These are phyloP conservation scores for Aspergillus haitiensis DNA, from an alignment of 495 filamentous ascomycete species.

Conservation along the genomic window DNA sequence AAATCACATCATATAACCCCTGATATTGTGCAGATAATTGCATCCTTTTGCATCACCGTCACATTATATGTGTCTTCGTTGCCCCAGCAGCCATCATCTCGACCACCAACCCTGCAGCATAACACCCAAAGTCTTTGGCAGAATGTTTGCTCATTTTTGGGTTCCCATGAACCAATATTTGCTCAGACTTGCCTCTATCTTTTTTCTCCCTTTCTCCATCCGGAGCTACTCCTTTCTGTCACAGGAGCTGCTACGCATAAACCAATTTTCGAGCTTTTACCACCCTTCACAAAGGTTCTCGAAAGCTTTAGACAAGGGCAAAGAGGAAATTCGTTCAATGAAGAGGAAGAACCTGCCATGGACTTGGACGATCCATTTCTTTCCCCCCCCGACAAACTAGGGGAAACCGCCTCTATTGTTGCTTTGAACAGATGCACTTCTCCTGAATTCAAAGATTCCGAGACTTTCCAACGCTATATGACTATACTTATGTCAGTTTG, in stretches of 20 bases:
- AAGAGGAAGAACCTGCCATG: conserved; percentile 57
- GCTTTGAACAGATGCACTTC: conserved; percentile 32
- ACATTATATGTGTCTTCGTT: conserved; percentile 38
- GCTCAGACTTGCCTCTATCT: conserved; percentile 38
- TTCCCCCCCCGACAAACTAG: conserved; percentile 49
- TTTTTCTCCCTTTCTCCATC: conserved; percentile 35
- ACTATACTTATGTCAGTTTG: conserved; percentile 41
- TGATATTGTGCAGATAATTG: conserved; percentile 49
- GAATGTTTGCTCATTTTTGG: conserved; percentile 37
- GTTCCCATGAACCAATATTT: conserved; percentile 28
- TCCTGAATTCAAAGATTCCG: conserved; percentile 31
- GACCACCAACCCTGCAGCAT: conserved; percentile 31
- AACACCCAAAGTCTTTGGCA: conserved; percentile 39
- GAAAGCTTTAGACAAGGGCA: conserved; percentile 33
- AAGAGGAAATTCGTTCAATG: conserved; percentile 18
- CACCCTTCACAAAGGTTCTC: conserved; percentile 40
- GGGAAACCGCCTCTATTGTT: conserved; percentile 28
- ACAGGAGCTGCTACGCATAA: conserved; percentile 19
- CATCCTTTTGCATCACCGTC: conserved; percentile 44
- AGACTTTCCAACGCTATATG: conserved; percentile 40
- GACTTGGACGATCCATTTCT: conserved; percentile 76
- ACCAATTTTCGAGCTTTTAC: conserved; percentile 30
- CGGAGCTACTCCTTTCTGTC: conserved; percentile 21
- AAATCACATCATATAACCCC: conserved; percentile 46
- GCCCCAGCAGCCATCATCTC: conserved; percentile 30